phyloP scores from a whole-genome alignment of 108 stramenopile genomes.

The Skeletonema potamos region DNA sequence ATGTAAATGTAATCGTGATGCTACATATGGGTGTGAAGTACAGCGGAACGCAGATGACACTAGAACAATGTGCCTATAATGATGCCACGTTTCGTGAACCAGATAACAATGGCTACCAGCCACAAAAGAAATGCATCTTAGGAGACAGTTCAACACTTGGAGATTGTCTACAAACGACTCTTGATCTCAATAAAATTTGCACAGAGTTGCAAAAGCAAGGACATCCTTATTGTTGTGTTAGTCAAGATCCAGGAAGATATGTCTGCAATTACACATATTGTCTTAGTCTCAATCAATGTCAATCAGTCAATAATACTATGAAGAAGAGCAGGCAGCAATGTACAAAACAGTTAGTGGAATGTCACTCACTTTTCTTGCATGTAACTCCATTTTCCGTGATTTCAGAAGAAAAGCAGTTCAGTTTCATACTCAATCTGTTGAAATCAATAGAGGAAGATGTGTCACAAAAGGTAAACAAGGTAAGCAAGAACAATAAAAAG shows the following conservation, averaged over 20 bases:
- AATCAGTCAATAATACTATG: conserved; percentile 8
- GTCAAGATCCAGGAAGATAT: conserved; percentile 81
- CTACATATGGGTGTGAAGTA: conserved; percentile 84
- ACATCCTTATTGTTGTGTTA: conserved; percentile 21
- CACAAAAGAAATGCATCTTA: conserved; percentile 52
- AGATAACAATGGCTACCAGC: conserved; percentile 81
- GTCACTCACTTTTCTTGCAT: conserved; percentile 71
- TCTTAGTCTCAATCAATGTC: conserved; percentile 56
- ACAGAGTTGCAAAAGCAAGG: conserved; percentile 14
- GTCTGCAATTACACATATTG: conserved; percentile 89
- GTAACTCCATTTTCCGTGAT: conserved; percentile 63
- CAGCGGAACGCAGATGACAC: conserved; percentile 53
- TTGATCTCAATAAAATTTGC: conserved; percentile 41
- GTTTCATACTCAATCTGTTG: conserved; percentile 53
- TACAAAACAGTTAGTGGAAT: not conserved
- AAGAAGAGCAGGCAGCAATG: not conserved
- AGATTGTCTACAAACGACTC: conserved; percentile 45
- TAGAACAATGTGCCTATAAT: conserved; percentile 92
- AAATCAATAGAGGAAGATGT: conserved; percentile 11
- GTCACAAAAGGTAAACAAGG: not conserved
- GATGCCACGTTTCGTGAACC: conserved; percentile 91
- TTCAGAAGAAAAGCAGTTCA: conserved; percentile 47
- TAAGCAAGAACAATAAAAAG: too few species aligned
- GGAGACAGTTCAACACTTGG: conserved; percentile 15
- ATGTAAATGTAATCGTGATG: conserved; percentile 35